Conservation (phyloP, 257 asterid genomes). For the Rubia yunnanensis region DNA sequence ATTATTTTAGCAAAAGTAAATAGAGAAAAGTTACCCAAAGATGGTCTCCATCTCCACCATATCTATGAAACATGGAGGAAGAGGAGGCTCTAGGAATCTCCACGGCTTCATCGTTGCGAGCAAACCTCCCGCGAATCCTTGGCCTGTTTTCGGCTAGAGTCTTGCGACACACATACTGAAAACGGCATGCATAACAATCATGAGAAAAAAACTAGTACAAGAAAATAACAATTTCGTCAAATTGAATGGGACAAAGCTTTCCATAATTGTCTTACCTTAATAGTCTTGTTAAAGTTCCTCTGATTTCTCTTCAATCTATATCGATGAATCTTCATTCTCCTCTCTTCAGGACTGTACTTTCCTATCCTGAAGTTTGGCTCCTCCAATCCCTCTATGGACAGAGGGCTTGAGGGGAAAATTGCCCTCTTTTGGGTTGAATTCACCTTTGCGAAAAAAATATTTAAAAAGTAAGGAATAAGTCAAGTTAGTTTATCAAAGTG, state of each 20-base stretch:
- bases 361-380: conserved; percentile 64
- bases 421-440: conserved; percentile 26
- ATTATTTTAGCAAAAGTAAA: conserved; percentile 4
- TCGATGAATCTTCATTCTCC: conserved; percentile 66
- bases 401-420: conserved; percentile 48
- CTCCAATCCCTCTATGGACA: conserved; percentile 46
- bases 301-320: conserved; percentile 77
- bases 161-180: conserved; percentile 76
- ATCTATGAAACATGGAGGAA: conserved; percentile 20
- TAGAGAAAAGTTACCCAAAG: conserved; percentile 53
- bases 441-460: no score
- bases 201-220: no score
- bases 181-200: no score
- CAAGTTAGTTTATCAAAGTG: no score
- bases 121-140: conserved; percentile 87
- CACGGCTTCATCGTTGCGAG: conserved; percentile 62
- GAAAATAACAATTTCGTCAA: neutral
- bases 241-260: neutral
- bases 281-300: conserved; percentile 81
- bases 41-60: conserved; percentile 54
- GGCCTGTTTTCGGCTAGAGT: conserved; percentile 81
- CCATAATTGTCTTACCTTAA: conserved; percentile 42
- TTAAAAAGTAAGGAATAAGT: no score
- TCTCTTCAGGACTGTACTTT: conserved; percentile 59
- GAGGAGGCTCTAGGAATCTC: conserved; percentile 48